Evolutionary conservation across 441 rosid genomes (phyloP).

Genomic region (Aleurites moluccanus): DNA sequence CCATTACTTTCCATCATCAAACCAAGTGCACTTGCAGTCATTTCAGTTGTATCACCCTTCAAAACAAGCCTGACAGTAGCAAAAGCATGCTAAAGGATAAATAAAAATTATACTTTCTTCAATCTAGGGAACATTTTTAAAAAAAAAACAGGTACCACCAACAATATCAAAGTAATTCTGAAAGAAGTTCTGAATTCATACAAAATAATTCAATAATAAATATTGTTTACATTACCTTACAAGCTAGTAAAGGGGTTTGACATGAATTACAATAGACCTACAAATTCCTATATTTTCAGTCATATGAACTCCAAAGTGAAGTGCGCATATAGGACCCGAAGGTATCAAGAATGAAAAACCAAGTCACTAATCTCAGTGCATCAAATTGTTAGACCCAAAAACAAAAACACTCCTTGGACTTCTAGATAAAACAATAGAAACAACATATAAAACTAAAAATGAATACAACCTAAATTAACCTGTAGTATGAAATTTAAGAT

Average conservation of each 20-base stretch:
- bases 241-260: not conserved
- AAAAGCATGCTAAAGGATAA: slow-evolving; percentile 20
- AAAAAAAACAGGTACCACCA: not conserved
- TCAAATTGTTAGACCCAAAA: not conserved
- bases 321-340: not conserved
- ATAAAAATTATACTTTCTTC: not conserved
- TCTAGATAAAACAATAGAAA: not conserved
- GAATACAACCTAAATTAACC: not conserved
- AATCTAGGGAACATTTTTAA: not conserved
- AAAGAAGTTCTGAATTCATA: not conserved
- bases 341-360: not conserved
- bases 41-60: slow-evolving; percentile 73
- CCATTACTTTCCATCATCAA: slow-evolving; percentile 97
- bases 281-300: not conserved
- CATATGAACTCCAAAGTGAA: not conserved
- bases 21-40: slow-evolving; percentile 83
- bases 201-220: not conserved
- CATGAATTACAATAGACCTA: not conserved
- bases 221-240: not conserved
- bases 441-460: not conserved
- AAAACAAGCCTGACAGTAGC: slow-evolving; percentile 58
- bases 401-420: not conserved
- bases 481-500: not conserved
- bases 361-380: not conserved
- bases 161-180: not conserved